Base-by-base conservation (phyloP, 345 rosid genomes). In the Populus davidiana region DNA sequence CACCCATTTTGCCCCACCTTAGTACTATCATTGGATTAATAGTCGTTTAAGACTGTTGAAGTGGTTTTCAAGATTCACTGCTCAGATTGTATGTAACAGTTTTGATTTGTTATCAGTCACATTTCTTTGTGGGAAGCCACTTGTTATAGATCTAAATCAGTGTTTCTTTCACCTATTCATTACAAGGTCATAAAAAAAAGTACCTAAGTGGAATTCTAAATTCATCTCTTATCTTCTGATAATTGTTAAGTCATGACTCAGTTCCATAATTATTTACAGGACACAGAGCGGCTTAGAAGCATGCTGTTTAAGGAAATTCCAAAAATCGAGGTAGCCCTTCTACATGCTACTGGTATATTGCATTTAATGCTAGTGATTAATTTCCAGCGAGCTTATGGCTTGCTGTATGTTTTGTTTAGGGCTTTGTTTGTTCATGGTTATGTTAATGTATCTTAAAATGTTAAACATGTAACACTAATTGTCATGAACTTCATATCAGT, bases 251-350 rank as follows among this genome's bases (percentile, higher is more conserved):
- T 63, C 76, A 50, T 68, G 73, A 75, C 70, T 41, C 73, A 31
- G 52, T 29, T 78, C 27, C 67, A n/a, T 80, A 23, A 77, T 27
- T 73, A 75, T 74, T 80, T 81, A 39, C 84, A 91, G 95, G 93
- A 88, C 75, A 84, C 91, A n/a, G 86, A 89, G 80, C 80, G 68
- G 75, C 87, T 91, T 29, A 84, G 77, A 80, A 77, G 78, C 74
- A 79, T 80, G 74, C 61, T 91, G 85, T 70, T 83, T 71, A 84
- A 83, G 83, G 85, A 89, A 85, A 83, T 85, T 44, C 75, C 84
- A 76, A 84, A 86, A 79, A 70, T 79, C 52, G 87, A 87, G 92
- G 94, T 90, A 84, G 73, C 63, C 35, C 38, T 17, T 79, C 29
- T 66, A 54, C 65, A n/a, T 59, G 68, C 47, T 35, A 41, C 72